Evolutionary conservation across 2,329 filamentous ascomycete species (phyloP), one percentile per base, ranked within the genome.

Genomic region (Aspergillus fumigatiaffinis): DNA sequence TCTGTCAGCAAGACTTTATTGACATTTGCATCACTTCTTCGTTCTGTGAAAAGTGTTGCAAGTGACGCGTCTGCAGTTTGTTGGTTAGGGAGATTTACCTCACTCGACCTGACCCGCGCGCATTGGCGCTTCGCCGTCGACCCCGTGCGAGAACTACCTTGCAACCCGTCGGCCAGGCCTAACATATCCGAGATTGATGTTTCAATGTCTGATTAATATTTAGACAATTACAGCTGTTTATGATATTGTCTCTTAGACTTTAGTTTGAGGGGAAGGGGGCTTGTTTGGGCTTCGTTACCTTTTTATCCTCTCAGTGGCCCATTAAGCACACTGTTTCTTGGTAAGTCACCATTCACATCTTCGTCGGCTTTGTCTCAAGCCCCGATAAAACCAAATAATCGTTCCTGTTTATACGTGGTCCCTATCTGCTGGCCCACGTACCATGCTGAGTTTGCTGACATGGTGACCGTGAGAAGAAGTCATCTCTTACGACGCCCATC

Each of bases 381-480:
- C 17, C 6, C 17, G 5, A 14, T 38, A 17, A 38, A 35, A 17
- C 3, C 44, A 23, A 14, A 7, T 23, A 14, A 7, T 12, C 14
- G 23, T 20, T 26, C 14, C 21, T 23, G 1, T 26, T 47, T 26
- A 21, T 21, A 5, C 14, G 44, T 3, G 21, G 21, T 14, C 23
- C 10, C 21, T 47, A 46, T 21, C 21, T 23, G 10, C 21, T 17
- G n/a, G 12, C n/a, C 17, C 50, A 44, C 44, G 42, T 52, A 20
- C 21, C 17, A 53, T 51, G 51, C 50, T 60, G 53, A 58, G 32
- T 47, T 53, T 50, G 48, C 56, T 63, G 50, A 63, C 54, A 55
- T 51, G 29, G 48, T 35, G 21, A 25, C 10, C 21, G 21, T 47
- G 44, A 17, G 17, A 26, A 35, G 49, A 25, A 21, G 8, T 49